Base-by-base conservation (phyloP, 257 asterid genomes). In the Ballota nigra region DNA sequence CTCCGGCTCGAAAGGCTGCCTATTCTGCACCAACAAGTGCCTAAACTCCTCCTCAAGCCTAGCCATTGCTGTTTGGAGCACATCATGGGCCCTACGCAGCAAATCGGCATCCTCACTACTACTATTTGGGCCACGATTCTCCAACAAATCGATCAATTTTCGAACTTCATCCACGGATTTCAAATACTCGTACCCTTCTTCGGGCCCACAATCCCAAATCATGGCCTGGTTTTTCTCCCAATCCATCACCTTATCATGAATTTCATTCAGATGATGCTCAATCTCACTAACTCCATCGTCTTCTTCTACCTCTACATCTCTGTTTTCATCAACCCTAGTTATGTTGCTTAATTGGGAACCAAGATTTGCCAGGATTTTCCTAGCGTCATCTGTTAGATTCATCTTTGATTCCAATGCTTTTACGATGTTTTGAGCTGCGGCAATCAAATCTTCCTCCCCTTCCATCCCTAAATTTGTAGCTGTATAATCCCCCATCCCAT, bases 21-120 rank as follows among this genome's bases (percentile, higher is more conserved):
- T 73, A 51, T 88, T 85, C 56, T 91, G 97, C 8, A 94, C 89
- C 8, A 94, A 80, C 86, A 94, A 78, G 83, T 86, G 86, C 63
- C 75, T 78, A n/a, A 94, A 94, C 85, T 94, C 98, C 71, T 94
- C 97, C 58, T 89, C 97, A 6, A 94, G 97, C 83, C 93, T 83
- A 68, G 87, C 79, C 98, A 91, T 94, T 22, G 89, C 95, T 20
- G 83, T 89, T 76, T 94, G 95, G 53, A 94, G 93, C 76, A 94
- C 55, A 69, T 86, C 95, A 20, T 86, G 92, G 24, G 92, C 89
- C 74, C 70, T 81, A 40, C 82, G 84, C 15, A 88, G 80, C 58
- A 82, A 78, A 49, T 33, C 76, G 4, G 52, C 64, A 40, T 83
- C 89, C 16, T 86, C 88, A 16, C 72, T 16, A 16, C 73, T 74